Conservation (phyloP, 768 basidiomycete genomes). For the Tricholoma terreum region DNA sequence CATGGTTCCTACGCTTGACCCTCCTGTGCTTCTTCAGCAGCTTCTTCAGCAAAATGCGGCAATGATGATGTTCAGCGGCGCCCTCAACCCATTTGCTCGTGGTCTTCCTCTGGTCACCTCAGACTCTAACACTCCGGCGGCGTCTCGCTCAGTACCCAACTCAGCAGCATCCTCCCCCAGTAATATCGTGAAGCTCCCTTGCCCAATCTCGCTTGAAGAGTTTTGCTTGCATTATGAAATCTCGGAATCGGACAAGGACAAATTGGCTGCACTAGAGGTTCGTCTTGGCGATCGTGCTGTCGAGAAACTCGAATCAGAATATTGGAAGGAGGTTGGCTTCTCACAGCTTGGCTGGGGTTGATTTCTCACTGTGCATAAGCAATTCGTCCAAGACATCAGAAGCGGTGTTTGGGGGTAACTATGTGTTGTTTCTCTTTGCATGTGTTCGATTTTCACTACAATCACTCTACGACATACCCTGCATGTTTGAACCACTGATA, state of each 20-base stretch:
- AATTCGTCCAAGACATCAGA: background rate
- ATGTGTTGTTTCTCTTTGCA: no score
- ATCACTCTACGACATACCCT: slow-evolving; percentile 12
- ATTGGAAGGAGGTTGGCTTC: slow-evolving; percentile 3
- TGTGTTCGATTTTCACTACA: background rate
- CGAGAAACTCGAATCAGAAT: background rate
- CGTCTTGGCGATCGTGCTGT: background rate
- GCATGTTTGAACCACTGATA: no score
- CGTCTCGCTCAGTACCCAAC: background rate
- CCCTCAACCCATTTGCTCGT: background rate
- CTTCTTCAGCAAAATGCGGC: background rate
- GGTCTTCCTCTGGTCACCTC: background rate
- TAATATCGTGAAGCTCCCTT: background rate
- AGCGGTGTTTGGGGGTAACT: background rate
- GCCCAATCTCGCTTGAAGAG: background rate
- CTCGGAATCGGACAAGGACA: background rate
- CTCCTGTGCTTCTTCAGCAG: background rate
- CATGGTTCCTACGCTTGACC: background rate
- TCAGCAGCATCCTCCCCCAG: background rate
- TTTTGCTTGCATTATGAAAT: background rate
- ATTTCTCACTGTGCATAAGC: background rate
- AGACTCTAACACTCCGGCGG: background rate
- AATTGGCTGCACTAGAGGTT: background rate
- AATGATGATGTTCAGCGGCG: background rate
- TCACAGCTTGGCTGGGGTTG: background rate